Base-by-base conservation (phyloP, 2,329 filamentous ascomycete genomes). In the Diaporthe vexans region DNA sequence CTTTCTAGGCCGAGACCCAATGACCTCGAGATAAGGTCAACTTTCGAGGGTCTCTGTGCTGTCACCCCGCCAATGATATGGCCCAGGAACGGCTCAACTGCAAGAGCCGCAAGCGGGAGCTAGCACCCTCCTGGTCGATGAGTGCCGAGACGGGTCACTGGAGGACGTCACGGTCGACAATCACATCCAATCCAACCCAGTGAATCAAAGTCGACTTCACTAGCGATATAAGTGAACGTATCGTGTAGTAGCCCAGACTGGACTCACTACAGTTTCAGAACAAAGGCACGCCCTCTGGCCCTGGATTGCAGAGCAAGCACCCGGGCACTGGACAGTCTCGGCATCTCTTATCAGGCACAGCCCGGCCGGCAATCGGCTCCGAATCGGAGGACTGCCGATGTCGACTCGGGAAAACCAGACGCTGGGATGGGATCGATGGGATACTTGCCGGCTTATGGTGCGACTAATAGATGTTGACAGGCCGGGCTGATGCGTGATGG, bases 301-400 rank as follows among this genome's bases (percentile, higher is more conserved):
- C 35, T 37, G 35, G 8, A 37, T 37, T 9, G 35, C 35, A 37
- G 35, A 37, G 35, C 1, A 37, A 37, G 35, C 11, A 37, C 35
- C 35, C 8, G 29, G 8, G 15, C 40, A 43, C 4, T 52, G 8
- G 9, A 21, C 29, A 10, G 17, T 17, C 63, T 52, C 29, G 46
- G 63, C 63, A 68, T 68, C 52, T 52, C 63, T 54, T 40, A 68
- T 68, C 63, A 54, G 48, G 29, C 52, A 68, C 29, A 67, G 46
- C 48, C 48, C 33, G 63, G 48, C 63, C 63, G 63, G 63, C 63
- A 68, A 68, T 68, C 63, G 63, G 63, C 48, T 68, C 54, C 54
- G 67, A 46, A 43, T 58, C 26, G 51, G 26, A 65, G n/a, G 29
- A 43, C 40, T 17, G 21, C 35, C 21, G n/a, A 21, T 24, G n/a